A percentile compares a stretch with the other conserved stretches of the same genome.
Conservation (phyloP, 2,329 filamentous ascomycete species). For the Endocalyx cinctus region DNA sequence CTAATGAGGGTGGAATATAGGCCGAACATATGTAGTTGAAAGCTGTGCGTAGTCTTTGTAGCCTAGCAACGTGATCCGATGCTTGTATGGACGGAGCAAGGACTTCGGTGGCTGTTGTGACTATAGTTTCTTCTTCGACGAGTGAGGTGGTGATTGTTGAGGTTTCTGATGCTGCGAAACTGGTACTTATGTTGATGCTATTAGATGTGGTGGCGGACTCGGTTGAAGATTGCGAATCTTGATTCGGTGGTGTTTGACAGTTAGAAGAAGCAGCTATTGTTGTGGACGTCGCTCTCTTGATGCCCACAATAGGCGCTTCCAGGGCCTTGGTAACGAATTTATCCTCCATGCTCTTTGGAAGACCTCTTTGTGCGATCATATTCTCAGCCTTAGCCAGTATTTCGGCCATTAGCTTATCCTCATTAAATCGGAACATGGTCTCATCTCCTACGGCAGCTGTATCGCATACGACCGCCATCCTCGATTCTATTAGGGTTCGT, state of each 20-base stretch:
- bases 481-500: slow-evolving; percentile 52
- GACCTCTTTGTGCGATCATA: slow-evolving; percentile 57
- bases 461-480: slow-evolving; percentile 72
- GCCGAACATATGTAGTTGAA: slow-evolving; percentile 60
- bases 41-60: slow-evolving; percentile 62
- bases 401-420: slow-evolving; percentile 62
- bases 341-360: slow-evolving; percentile 81
- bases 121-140: slow-evolving; percentile 9
- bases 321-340: slow-evolving; percentile 73
- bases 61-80: slow-evolving; percentile 43
- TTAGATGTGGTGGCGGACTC: slow-evolving; percentile 27
- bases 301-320: slow-evolving; percentile 68
- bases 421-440: slow-evolving; percentile 75
- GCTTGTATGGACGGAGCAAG: slow-evolving; percentile 40
- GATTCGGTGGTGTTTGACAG: slow-evolving; percentile 6
- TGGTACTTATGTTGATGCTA: slow-evolving; percentile 28
- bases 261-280: slow-evolving; percentile 6
- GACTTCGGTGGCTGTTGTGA: slow-evolving; percentile 5
- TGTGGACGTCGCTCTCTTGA: slow-evolving; percentile 49
- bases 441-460: slow-evolving; percentile 79
- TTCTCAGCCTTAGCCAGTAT: slow-evolving; percentile 67
- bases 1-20: slow-evolving; percentile 50
- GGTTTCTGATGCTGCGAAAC: slow-evolving; percentile 31
- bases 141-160: slow-evolving; percentile 44
- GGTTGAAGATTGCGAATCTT: slow-evolving; percentile 1